These are phyloP conservation scores for Mercurialis annua DNA, from an alignment of 345 rosid genomes.

Conservation along the genomic window DNA sequence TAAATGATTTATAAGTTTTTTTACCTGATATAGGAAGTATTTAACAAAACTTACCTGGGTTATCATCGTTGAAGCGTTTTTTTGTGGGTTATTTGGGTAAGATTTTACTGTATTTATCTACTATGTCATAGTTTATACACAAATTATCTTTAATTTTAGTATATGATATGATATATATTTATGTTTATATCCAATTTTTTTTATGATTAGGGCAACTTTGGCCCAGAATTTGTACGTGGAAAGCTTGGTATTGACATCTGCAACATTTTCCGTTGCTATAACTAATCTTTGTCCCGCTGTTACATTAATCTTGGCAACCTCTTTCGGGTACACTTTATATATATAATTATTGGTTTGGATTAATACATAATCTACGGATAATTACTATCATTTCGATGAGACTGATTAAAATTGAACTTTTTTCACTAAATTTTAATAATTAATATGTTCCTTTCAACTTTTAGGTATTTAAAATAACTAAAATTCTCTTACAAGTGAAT, in stretches of 20 bases:
- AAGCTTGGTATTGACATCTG: slow-evolving; percentile 6
- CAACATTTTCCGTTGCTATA: slow-evolving; percentile 6
- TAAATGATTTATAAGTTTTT: not conserved
- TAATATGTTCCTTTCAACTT: too few relatives aligned
- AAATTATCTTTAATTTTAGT: too few relatives aligned
- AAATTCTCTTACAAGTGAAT: too few relatives aligned
- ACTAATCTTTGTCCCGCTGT: slow-evolving; percentile 4
- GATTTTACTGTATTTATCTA: too few relatives aligned
- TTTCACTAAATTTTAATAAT: not conserved
- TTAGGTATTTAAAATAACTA: too few relatives aligned
- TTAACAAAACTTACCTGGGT: slow-evolving; percentile 4
- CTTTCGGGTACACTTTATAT: slow-evolving; percentile 12
- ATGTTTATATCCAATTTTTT: too few relatives aligned
- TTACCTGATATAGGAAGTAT: not conserved
- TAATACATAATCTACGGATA: too few relatives aligned
- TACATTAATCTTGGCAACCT: not conserved
- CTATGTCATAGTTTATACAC: too few relatives aligned
- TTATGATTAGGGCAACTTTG: not conserved
- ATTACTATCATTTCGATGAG: not conserved
- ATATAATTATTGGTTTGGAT: too few relatives aligned
- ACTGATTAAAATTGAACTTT: not conserved
- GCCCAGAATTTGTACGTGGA: slow-evolving; percentile 3
- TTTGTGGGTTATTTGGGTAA: not conserved
- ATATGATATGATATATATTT: too few relatives aligned
- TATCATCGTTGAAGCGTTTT: not conserved